Evolutionary conservation across 441 rosid genomes (phyloP).

Genomic region (Populus hybrid): DNA sequence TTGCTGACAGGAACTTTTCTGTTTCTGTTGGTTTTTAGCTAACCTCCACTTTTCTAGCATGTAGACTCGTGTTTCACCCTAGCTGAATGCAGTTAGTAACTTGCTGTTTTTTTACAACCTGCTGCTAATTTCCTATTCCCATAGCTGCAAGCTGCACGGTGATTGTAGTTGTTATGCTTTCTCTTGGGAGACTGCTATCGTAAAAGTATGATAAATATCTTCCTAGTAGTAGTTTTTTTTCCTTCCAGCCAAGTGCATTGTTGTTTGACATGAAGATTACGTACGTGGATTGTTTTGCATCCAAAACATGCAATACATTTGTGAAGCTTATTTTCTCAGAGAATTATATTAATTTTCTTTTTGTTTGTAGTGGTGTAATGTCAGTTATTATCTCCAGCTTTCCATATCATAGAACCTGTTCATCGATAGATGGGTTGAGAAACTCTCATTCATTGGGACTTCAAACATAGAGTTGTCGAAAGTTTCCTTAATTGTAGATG

Average conservation of each 20-base stretch:
- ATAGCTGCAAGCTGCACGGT: neutral
- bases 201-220: neutral
- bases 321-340: neutral
- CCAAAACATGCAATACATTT: neutral
- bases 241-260: neutral
- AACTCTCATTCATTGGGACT: constrained; percentile 3
- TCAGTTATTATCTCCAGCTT: neutral
- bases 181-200: neutral
- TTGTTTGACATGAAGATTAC: neutral
- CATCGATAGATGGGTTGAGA: neutral
- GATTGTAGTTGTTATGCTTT: neutral
- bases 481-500: neutral
- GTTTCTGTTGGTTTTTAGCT: neutral
- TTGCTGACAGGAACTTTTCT: neutral
- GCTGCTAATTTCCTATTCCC: neutral
- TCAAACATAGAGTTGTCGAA: neutral
- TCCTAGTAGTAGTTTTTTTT: neutral
- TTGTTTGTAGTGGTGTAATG: neutral
- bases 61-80: neutral
- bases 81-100: neutral
- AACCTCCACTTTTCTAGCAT: neutral
- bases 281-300: neutral
- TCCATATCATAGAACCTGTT: neutral
- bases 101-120: neutral
- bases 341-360: neutral